Conservation (phyloP, 2,329 filamentous ascomycete genomes). For the Botrytis sinoallii region DNA sequence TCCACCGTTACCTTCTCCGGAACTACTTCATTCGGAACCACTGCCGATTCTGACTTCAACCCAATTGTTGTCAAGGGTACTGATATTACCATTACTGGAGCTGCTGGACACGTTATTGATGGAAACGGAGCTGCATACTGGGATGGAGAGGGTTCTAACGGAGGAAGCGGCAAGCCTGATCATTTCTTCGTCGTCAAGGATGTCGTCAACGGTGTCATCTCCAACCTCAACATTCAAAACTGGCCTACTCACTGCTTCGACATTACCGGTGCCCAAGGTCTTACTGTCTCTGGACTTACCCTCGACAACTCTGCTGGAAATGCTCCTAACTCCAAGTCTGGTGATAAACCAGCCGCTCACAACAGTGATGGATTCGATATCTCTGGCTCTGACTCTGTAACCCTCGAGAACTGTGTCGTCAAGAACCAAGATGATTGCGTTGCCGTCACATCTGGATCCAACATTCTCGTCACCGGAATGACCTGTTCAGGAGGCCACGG, state of each 20-base stretch:
- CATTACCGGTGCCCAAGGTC: slow-evolving; percentile 43
- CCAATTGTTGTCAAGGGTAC: slow-evolving; percentile 46
- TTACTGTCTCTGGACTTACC: slow-evolving; percentile 49
- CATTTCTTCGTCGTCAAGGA: slow-evolving; percentile 56
- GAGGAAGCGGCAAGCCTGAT: slow-evolving; percentile 61
- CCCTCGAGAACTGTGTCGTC: slow-evolving; percentile 49
- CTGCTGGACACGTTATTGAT: slow-evolving; percentile 45
- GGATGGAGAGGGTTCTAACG: slow-evolving; percentile 58
- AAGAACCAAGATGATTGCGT: slow-evolving; percentile 60
- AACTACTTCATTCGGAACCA: slow-evolving; percentile 62
- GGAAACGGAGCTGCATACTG: slow-evolving; percentile 49
- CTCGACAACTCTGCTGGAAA: slow-evolving; percentile 56
- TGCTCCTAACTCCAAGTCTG: slow-evolving; percentile 34
- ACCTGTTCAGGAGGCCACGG: slow-evolving; percentile 41
- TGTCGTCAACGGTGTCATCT: slow-evolving; percentile 48
- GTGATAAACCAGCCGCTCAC: slow-evolving; percentile 37
- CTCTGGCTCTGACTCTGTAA: slow-evolving; percentile 45
- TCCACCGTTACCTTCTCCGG: slow-evolving; percentile 58
- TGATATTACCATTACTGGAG: slow-evolving; percentile 29
- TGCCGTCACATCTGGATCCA: slow-evolving; percentile 54
- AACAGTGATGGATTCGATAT: slow-evolving; percentile 57
- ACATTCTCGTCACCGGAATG: slow-evolving; percentile 33
- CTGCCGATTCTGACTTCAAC: slow-evolving; percentile 58
- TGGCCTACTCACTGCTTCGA: slow-evolving; percentile 53
- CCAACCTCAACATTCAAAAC: slow-evolving; percentile 50